A percentile compares a stretch with the other conserved stretches of the same genome.
Conservation (phyloP, 345 rosid genomes). For the Bretschneidera sinensis region DNA sequence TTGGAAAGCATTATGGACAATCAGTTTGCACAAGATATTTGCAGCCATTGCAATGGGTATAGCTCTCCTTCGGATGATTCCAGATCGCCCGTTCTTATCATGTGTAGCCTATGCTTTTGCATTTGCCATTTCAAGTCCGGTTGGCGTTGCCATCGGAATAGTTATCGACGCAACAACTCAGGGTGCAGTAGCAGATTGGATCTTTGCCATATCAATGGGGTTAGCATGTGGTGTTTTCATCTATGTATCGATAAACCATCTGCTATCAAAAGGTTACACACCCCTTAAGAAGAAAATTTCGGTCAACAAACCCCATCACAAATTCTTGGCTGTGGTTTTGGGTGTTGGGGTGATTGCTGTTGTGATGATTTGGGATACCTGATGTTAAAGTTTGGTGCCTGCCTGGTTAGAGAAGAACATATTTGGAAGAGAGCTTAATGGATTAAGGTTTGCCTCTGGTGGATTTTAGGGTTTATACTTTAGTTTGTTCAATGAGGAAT, state of each 20-base stretch:
- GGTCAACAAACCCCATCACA: constrained; percentile 36
- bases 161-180: constrained; percentile 65
- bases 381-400: constrained; percentile 1
- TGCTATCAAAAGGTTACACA: constrained; percentile 52
- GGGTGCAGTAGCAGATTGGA: constrained; percentile 73
- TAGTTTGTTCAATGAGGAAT: too few relatives aligned
- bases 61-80: constrained; percentile 72
- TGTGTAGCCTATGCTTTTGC: constrained; percentile 58
- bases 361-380: constrained; percentile 77
- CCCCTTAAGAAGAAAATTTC: constrained; percentile 29
- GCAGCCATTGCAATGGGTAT: constrained; percentile 92
- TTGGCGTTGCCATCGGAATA: constrained; percentile 72
- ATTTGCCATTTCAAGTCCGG: constrained; percentile 73
- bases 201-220: constrained; percentile 69
- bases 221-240: constrained; percentile 76
- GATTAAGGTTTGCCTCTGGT: too few relatives aligned
- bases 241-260: constrained; percentile 71
- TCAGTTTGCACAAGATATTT: constrained; percentile 60
- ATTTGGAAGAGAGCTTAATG: too few relatives aligned
- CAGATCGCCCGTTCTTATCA: constrained; percentile 57
- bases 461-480: too few relatives aligned
- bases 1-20: constrained; percentile 79
- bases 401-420: too few relatives aligned
- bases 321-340: constrained; percentile 50
- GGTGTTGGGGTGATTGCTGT: constrained; percentile 64